Evolutionary conservation across 2,329 filamentous ascomycete genomes (phyloP), one percentile per base, ranked within the genome.

Genomic region (Hymenoscyphus fructigenus): DNA sequence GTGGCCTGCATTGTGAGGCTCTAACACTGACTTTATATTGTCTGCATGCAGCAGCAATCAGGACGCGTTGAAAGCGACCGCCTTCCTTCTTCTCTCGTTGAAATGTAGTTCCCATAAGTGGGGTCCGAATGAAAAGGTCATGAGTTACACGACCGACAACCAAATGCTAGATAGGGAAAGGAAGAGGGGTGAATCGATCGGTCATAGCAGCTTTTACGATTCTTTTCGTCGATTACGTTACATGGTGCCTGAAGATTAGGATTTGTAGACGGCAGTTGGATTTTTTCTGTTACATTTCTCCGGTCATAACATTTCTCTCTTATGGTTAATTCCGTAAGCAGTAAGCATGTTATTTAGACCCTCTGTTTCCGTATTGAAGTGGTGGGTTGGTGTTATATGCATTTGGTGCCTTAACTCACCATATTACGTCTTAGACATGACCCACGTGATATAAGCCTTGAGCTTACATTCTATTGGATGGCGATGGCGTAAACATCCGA

Each of bases 31-130:
- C 34, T 34, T 53, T 53, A 26, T 14, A 53, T 53, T 53, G 47
- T 10, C 47, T 53, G 47, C 47, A 26, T 53, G 47, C 47, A 53
- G 41, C 41, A 44, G 47, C 47, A 53, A 29, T 59, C 17, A 17
- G 61, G 61, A 63, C 61, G 61, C 61, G 61, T 63, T 59, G 55
- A 44, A 59, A 38, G 60, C 60, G 60, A 36, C 60, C 60, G 47
- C 47, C 47, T 53, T 53, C 47, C 47, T 53, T 53, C 47, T 53
- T 53, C 20, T 53, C 47, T 23, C 47, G 47, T 26, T 53, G 20
- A 38, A 23, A 26, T 53, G n/a, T 10, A 53, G 47, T 53, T 23
- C 47, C 47, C 47, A 26, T 53, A 53, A 53, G 47, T 53, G 47
- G 47, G 47, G 47, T 53, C 47, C 23, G 10, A 23, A 53, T 28